Percentiles rank a stretch among this genome's conserved stretches.
These are phyloP conservation scores for Coprinopsis strossmayeri DNA, from an alignment of 768 basidiomycete species.

Conservation along the genomic window DNA sequence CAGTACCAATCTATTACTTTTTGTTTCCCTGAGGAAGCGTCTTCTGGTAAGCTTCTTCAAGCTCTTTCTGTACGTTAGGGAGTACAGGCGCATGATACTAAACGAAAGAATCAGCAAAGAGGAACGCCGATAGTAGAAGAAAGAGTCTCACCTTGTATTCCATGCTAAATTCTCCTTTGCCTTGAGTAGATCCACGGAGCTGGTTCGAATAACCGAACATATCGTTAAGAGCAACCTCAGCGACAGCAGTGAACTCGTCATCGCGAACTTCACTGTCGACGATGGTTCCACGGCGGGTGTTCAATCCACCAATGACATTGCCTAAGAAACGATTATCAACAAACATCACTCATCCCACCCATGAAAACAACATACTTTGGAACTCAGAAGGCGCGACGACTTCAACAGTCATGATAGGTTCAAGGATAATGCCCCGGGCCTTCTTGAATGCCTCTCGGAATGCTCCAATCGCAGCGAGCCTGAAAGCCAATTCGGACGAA, in stretches of 20 bases:
- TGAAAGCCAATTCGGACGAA: slow-evolving; percentile 95
- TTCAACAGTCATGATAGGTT: slow-evolving; percentile 99
- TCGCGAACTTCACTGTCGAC: slow-evolving; percentile 94
- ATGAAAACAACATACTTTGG: slow-evolving; percentile 52
- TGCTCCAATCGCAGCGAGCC: slow-evolving; percentile 83
- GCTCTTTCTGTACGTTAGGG: slow-evolving; percentile 80
- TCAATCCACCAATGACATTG: slow-evolving; percentile 89
- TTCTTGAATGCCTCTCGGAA: slow-evolving; percentile 85
- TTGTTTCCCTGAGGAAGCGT: slow-evolving; percentile 59
- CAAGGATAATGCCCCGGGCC: slow-evolving; percentile 77
- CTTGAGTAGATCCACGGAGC: slow-evolving; percentile 90
- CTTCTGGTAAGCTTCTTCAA: slow-evolving; percentile 83
- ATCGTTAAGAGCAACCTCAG: slow-evolving; percentile 92
- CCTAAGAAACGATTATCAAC: slow-evolving; percentile 30
- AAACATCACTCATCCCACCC: background rate
- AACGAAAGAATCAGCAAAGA: slow-evolving; percentile 6
- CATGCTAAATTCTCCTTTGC: slow-evolving; percentile 88
- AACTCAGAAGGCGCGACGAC: slow-evolving; percentile 95
- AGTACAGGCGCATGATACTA: slow-evolving; percentile 80
- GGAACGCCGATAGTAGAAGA: slow-evolving; percentile 7
- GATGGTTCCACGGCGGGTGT: slow-evolving; percentile 88
- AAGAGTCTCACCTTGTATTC: slow-evolving; percentile 59
- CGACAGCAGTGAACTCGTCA: slow-evolving; percentile 89
- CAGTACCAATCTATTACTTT: slow-evolving; percentile 53
- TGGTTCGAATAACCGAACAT: slow-evolving; percentile 98